Evolutionary conservation across 2,329 filamentous ascomycete genomes (phyloP).

Genomic region (Colletotrichum karsti): DNA sequence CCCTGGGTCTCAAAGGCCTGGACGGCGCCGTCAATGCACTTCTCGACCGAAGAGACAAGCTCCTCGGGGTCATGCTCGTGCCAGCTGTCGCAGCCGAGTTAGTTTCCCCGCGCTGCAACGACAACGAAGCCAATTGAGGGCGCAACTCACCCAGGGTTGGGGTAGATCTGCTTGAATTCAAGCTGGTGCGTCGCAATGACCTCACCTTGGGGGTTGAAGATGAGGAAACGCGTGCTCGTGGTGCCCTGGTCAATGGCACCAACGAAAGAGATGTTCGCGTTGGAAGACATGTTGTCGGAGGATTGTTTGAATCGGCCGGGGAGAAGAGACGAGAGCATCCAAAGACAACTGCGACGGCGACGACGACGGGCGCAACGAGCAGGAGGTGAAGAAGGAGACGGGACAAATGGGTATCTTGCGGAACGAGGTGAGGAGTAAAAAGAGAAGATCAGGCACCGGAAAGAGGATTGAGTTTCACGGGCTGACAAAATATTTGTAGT

Average conservation of each 20-base stretch:
- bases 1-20: constrained; percentile 74
- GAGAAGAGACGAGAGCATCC: constrained; percentile 36
- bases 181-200: constrained; percentile 78
- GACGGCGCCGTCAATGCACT: constrained; percentile 79
- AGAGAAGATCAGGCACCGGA: neutral
- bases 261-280: constrained; percentile 62
- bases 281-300: constrained; percentile 40
- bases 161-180: constrained; percentile 79
- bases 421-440: constrained; percentile 4
- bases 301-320: constrained; percentile 30
- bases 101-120: neutral
- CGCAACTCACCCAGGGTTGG: constrained; percentile 72
- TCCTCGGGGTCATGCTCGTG: constrained; percentile 86
- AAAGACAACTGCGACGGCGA: constrained; percentile 6
- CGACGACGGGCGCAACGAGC: neutral
- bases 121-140: neutral
- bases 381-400: constrained; percentile 8
- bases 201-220: constrained; percentile 76
- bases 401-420: constrained; percentile 17
- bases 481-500: constrained; percentile 30
- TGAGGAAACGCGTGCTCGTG: constrained; percentile 80
- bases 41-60: constrained; percentile 75
- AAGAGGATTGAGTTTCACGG: constrained; percentile 18
- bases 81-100: constrained; percentile 63
- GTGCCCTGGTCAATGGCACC: constrained; percentile 85